These are phyloP conservation scores for Parasitella parasitica DNA, from an alignment of 371 early-diverging fungal species.

Conservation along the genomic window DNA sequence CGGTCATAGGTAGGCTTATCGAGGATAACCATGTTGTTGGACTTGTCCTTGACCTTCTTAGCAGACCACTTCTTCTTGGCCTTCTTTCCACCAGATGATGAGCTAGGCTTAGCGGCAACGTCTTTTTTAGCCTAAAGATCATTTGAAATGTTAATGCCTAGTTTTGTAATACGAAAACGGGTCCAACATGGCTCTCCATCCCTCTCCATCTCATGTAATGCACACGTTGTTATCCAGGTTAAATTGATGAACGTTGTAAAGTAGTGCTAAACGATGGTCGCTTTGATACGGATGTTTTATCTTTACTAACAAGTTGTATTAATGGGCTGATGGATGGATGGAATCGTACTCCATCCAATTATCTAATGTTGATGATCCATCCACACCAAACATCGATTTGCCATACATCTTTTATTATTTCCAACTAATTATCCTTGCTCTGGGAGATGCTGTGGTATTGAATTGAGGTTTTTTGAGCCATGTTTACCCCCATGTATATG, in stretches of 20 bases:
- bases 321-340: neutral
- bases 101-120: slow-evolving; percentile 69
- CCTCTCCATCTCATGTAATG: too few relatives aligned
- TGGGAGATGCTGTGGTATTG: neutral
- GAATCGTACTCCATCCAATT: neutral
- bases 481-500: neutral
- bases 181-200: neutral
- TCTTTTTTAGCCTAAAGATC: slow-evolving; percentile 58
- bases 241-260: too few relatives aligned
- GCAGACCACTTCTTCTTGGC: slow-evolving; percentile 97
- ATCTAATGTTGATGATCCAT: neutral
- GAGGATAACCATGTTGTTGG: slow-evolving; percentile 93
- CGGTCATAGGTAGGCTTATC: slow-evolving; percentile 89
- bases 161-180: neutral
- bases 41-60: slow-evolving; percentile 95
- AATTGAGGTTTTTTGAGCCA: neutral
- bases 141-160: neutral
- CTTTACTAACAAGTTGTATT: too few relatives aligned
- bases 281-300: too few relatives aligned
- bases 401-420: neutral
- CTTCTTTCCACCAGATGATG: slow-evolving; percentile 83
- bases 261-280: too few relatives aligned
- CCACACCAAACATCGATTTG: neutral
- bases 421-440: neutral
- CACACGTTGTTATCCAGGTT: neutral